Evolutionary conservation across 192 early-diverging fungal species (phyloP).

Genomic region (Chytriomyces sp.): DNA sequence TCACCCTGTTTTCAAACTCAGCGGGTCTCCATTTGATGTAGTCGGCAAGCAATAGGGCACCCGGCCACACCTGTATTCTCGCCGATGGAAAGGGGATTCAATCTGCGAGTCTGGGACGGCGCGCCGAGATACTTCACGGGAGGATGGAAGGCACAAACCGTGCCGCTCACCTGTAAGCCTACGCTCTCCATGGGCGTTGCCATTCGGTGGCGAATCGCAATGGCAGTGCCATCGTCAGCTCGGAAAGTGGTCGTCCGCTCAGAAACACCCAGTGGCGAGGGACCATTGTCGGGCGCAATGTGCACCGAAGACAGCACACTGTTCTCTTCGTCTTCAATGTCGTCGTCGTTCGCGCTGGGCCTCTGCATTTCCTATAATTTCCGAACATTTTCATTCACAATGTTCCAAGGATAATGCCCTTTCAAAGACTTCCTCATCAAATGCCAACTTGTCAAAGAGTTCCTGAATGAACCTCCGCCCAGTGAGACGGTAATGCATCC

Average conservation of each 20-base stretch:
- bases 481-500: slow-evolving; percentile 73
- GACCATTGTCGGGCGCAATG: slow-evolving; percentile 9
- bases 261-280: not conserved
- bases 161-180: not conserved
- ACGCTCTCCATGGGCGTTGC: slow-evolving; percentile 21
- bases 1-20: not conserved
- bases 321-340: slow-evolving; percentile 30
- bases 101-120: too few relatives aligned
- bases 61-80: slow-evolving; percentile 39
- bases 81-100: slow-evolving; percentile 7
- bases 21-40: slow-evolving; percentile 10
- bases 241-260: not conserved
- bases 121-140: not conserved
- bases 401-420: too few relatives aligned
- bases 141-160: not conserved
- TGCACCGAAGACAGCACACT: slow-evolving; percentile 37
- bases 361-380: too few relatives aligned
- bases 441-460: slow-evolving; percentile 72
- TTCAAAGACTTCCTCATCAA: slow-evolving; percentile 34
- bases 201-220: slow-evolving; percentile 30
- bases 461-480: slow-evolving; percentile 74
- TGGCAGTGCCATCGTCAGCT: not conserved
- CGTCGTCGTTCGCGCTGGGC: not conserved
- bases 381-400: too few relatives aligned
- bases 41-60: slow-evolving; percentile 37